Evolutionary conservation across 1,284 basidiomycete genomes (phyloP).

Genomic region (Sporisorium reilianum): DNA sequence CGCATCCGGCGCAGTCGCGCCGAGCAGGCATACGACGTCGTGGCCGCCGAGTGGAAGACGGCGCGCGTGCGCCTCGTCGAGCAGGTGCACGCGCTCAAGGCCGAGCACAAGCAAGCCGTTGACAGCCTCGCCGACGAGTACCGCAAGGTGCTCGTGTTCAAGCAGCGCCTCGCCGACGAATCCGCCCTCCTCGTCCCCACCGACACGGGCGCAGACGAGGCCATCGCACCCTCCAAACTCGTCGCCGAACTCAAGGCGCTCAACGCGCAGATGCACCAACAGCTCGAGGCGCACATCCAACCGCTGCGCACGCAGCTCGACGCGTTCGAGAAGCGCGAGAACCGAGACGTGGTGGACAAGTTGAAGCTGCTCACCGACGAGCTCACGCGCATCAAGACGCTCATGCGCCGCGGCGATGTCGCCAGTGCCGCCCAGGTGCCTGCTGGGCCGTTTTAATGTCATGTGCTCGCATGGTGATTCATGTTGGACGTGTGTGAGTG

Average conservation of each 20-base stretch:
- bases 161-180: slow-evolving; percentile 23
- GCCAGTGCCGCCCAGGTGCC: slow-evolving; percentile 8
- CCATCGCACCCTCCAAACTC: slow-evolving; percentile 7
- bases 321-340: slow-evolving; percentile 25
- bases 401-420: slow-evolving; percentile 35
- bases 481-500: too few species aligned
- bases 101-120: slow-evolving; percentile 9
- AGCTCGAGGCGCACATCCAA: slow-evolving; percentile 11
- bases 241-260: slow-evolving; percentile 6
- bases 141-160: slow-evolving; percentile 25
- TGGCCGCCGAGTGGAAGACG: slow-evolving; percentile 51
- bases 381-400: slow-evolving; percentile 37
- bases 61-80: slow-evolving; percentile 38
- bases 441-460: not conserved
- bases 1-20: slow-evolving; percentile 34
- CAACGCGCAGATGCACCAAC: slow-evolving; percentile 12
- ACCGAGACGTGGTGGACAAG: slow-evolving; percentile 11
- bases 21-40: slow-evolving; percentile 54
- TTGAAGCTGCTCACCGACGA: slow-evolving; percentile 34
- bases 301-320: slow-evolving; percentile 23
- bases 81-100: slow-evolving; percentile 45
- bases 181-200: not conserved
- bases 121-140: slow-evolving; percentile 26
- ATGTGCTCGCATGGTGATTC: too few species aligned
- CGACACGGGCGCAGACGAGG: not conserved